Evolutionary conservation across 2,329 filamentous ascomycete species (phyloP).

Genomic region (Fusarium tricinctum): DNA sequence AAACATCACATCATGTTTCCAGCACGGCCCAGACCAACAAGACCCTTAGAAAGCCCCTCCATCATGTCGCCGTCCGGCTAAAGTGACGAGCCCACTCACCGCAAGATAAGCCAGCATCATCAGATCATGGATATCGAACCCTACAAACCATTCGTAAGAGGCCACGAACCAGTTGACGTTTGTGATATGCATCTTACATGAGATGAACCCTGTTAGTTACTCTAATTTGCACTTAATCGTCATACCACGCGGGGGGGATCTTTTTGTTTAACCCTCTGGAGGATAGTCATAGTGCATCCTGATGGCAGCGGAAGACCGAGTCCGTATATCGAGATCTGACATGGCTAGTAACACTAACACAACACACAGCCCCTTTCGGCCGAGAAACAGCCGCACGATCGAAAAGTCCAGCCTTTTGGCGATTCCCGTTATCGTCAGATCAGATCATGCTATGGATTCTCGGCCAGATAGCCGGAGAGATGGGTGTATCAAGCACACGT

Average conservation of each 20-base stretch:
- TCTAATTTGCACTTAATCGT: not conserved
- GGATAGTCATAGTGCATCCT: not conserved
- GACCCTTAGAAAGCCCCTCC: slow-evolving; percentile 5
- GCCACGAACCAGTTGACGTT: slow-evolving; percentile 6
- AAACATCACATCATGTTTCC: slow-evolving; percentile 13
- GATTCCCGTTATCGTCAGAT: slow-evolving; percentile 26
- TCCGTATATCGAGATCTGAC: slow-evolving; percentile 27
- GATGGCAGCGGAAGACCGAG: slow-evolving; percentile 29
- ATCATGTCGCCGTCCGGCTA: not conserved
- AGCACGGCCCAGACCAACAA: not conserved
- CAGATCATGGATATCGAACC: slow-evolving; percentile 23
- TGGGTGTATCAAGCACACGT: slow-evolving; percentile 9
- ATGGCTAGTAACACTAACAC: not conserved
- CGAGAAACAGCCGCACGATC: slow-evolving; percentile 36
- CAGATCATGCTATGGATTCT: slow-evolving; percentile 38
- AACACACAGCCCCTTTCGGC: slow-evolving; percentile 13
- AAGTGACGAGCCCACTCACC: slow-evolving; percentile 30
- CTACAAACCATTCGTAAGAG: slow-evolving; percentile 16
- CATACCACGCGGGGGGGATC: slow-evolving; percentile 19
- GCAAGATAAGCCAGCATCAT: slow-evolving; percentile 31
- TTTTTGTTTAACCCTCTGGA: not conserved
- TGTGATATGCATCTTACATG: slow-evolving; percentile 4
- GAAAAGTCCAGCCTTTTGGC: not conserved
- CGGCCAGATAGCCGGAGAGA: slow-evolving; percentile 35
- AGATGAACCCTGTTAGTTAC: not conserved